phyloP scores from a whole-genome alignment of 805 yeast species.

The Ogataea trehaloabstinens region DNA sequence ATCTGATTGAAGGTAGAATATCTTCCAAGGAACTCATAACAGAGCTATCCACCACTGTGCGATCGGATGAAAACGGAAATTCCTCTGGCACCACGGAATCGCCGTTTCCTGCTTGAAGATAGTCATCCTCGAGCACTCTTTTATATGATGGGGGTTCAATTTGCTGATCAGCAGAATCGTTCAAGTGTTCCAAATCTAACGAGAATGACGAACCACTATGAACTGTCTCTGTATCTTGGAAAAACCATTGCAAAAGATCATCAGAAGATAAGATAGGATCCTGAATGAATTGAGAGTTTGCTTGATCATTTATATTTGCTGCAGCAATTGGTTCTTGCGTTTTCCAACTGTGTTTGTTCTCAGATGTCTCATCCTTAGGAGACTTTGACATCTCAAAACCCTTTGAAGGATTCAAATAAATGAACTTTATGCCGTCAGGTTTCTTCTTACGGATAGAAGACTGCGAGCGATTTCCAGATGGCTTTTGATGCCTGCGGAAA shows the following conservation, averaged over 20 bases:
- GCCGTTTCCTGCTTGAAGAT: not conserved
- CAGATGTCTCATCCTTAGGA: not conserved
- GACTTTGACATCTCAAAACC: not conserved
- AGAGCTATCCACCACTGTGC: slow-evolving; percentile 5
- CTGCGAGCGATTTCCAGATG: slow-evolving; percentile 46
- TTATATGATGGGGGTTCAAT: not conserved
- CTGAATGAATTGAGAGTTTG: not conserved
- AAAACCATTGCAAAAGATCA: slow-evolving; percentile 7
- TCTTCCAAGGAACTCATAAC: slow-evolving; percentile 10
- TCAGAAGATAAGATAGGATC: slow-evolving; percentile 1
- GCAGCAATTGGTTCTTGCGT: not conserved
- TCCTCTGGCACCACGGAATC: not conserved
- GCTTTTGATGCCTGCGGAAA: slow-evolving; percentile 27
- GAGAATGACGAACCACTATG: slow-evolving; percentile 8
- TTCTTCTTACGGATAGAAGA: slow-evolving; percentile 10
- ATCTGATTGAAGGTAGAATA: slow-evolving; percentile 9
- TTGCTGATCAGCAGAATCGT: not conserved
- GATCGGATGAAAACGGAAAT: slow-evolving; percentile 1
- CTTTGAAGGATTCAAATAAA: slow-evolving; percentile 1
- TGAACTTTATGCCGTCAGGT: not conserved
- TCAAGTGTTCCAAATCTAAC: not conserved
- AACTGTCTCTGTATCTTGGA: slow-evolving; percentile 7
- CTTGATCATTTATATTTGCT: not conserved
- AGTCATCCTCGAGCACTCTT: not conserved
- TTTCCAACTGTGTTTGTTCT: not conserved